These are phyloP conservation scores for Debaryomyces coudertii DNA, from an alignment of 1,139 yeast genomes.

Conservation along the genomic window DNA sequence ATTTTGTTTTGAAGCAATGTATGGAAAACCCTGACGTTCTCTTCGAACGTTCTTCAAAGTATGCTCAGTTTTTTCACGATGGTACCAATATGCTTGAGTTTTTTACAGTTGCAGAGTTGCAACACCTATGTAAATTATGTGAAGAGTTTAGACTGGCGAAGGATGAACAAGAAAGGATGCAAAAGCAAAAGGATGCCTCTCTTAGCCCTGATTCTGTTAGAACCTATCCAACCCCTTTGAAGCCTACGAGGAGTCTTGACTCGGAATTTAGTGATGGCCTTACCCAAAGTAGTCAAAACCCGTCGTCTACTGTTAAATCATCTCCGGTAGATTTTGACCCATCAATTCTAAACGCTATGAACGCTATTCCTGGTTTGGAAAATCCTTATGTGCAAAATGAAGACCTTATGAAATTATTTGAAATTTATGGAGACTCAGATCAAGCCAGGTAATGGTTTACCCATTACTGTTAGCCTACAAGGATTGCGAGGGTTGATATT, in stretches of 20 bases:
- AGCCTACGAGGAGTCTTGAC: not conserved
- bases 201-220: constrained; percentile 4
- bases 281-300: constrained; percentile 1
- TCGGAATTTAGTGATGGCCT: not conserved
- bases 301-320: constrained; percentile 3
- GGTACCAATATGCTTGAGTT: constrained; percentile 48
- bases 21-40: constrained; percentile 46
- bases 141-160: constrained; percentile 48
- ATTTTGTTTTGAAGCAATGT: constrained; percentile 46
- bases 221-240: constrained; percentile 1
- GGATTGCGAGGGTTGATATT: not conserved
- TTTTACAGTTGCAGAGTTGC: constrained; percentile 40
- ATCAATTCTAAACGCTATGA: constrained; percentile 58
- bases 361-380: constrained; percentile 58
- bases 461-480: not conserved
- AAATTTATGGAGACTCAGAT: constrained; percentile 42
- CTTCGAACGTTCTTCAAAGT: constrained; percentile 36
- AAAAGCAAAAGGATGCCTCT: not conserved
- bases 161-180: constrained; percentile 30
- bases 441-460: not conserved
- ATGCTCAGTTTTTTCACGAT: constrained; percentile 35
- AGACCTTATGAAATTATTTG: constrained; percentile 43
- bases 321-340: constrained; percentile 28
- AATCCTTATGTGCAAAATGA: constrained; percentile 28
- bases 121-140: constrained; percentile 41